Evolutionary conservation across 148 eudicot species (phyloP).

Genomic region (Talinum fruticosum): DNA sequence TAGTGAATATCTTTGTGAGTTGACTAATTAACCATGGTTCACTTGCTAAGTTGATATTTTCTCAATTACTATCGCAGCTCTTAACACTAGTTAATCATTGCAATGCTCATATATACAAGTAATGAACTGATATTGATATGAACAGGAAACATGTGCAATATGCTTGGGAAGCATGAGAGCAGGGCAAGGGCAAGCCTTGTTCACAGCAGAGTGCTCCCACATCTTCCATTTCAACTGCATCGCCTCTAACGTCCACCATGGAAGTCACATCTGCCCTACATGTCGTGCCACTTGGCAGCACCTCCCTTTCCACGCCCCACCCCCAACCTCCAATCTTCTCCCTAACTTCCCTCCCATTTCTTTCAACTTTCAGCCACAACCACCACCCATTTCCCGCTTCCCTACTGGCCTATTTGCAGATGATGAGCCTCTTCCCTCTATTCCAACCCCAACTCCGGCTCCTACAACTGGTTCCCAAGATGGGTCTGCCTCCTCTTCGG

Average conservation of each 20-base stretch:
- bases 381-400: background rate
- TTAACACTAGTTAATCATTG: too few species aligned
- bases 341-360: background rate
- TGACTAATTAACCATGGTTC: too few species aligned
- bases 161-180: slow-evolving; percentile 31
- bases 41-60: background rate
- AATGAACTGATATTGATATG: background rate
- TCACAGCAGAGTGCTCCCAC: slow-evolving; percentile 45
- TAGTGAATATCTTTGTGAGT: background rate
- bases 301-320: slow-evolving; percentile 26
- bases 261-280: slow-evolving; percentile 40
- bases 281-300: slow-evolving; percentile 43
- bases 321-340: slow-evolving; percentile 1
- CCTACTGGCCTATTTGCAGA: slow-evolving; percentile 11
- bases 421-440: slow-evolving; percentile 25
- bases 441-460: slow-evolving; percentile 3
- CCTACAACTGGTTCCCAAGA: background rate
- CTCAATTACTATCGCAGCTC: too few species aligned
- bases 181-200: slow-evolving; percentile 37
- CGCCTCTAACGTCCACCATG: slow-evolving; percentile 35
- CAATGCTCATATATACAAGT: too few species aligned
- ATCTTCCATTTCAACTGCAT: slow-evolving; percentile 39
- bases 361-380: background rate
- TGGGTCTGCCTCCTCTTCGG: background rate
- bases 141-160: slow-evolving; percentile 34